These are phyloP conservation scores for Orbilia javanica DNA, from an alignment of 2,329 filamentous ascomycete species.

Conservation along the genomic window DNA sequence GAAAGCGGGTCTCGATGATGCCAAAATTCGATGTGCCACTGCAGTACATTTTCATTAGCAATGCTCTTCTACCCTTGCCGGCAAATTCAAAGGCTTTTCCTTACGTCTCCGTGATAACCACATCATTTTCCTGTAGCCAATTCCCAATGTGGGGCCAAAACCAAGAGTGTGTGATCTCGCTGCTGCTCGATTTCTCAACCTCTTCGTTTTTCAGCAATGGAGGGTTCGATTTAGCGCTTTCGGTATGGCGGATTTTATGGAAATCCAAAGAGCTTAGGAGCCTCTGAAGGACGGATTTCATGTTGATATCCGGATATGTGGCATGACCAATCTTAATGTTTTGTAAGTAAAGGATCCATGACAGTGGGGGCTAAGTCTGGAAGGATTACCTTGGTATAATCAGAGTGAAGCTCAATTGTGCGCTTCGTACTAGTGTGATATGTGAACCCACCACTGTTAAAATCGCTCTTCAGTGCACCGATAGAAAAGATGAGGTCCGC, in stretches of 20 bases:
- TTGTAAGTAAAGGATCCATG: conserved; percentile 4
- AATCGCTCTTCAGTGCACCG: conserved; percentile 79
- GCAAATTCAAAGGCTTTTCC: neutral
- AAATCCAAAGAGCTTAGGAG: conserved; percentile 65
- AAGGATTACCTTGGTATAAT: conserved; percentile 71
- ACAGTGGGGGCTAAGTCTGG: neutral
- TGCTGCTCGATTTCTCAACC: conserved; percentile 63
- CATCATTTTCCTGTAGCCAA: conserved; percentile 79
- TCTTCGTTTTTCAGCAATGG: conserved; percentile 70
- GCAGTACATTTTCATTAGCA: conserved; percentile 2
- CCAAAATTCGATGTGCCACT: conserved; percentile 85
- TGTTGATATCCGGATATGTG: conserved; percentile 80
- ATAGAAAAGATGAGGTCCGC: conserved; percentile 79
- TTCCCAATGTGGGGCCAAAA: conserved; percentile 82
- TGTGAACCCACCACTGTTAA: conserved; percentile 85
- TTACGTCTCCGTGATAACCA: conserved; percentile 83
- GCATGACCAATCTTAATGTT: conserved; percentile 74
- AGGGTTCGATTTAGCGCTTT: conserved; percentile 48
- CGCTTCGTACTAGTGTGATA: conserved; percentile 81
- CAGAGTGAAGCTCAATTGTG: conserved; percentile 84
- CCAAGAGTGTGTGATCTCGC: conserved; percentile 76
- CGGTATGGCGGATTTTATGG: conserved; percentile 45
- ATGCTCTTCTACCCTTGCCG: neutral
- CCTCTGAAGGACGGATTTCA: conserved; percentile 82
- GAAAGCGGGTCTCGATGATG: conserved; percentile 86